Conservation (phyloP, 495 filamentous ascomycete genomes). For the Talaromyces adpressus region DNA sequence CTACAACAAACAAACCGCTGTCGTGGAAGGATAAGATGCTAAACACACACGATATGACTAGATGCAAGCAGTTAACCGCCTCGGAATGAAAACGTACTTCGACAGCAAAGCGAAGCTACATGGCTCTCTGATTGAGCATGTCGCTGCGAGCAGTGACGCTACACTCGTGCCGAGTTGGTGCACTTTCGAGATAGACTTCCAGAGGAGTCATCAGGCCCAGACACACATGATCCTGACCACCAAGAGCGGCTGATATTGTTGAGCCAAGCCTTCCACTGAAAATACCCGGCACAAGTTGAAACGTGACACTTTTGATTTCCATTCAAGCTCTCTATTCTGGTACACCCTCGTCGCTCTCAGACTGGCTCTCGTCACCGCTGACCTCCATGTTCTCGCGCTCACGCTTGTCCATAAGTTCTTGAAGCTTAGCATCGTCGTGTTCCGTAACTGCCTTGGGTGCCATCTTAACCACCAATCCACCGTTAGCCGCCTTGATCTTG, state of each 20-base stretch:
- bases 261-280: not conserved
- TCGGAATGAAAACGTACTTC: not conserved
- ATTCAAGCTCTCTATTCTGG: conserved; percentile 26
- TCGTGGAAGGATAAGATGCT: not conserved
- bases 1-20: not conserved
- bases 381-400: conserved; percentile 97
- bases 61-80: not conserved
- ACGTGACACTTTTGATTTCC: not conserved
- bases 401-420: conserved; percentile 98
- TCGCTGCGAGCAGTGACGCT: not conserved
- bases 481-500: conserved; percentile 67
- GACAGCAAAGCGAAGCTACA: not conserved
- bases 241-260: not conserved
- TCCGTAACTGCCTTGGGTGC: conserved; percentile 98
- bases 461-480: conserved; percentile 85
- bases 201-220: not conserved
- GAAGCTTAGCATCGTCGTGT: conserved; percentile 92
- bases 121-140: not conserved
- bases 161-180: not conserved
- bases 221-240: not conserved
- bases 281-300: conserved; percentile 1
- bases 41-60: not conserved
- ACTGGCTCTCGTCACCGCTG: conserved; percentile 90
- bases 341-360: conserved; percentile 77
- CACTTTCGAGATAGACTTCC: not conserved